Base-by-base conservation (phyloP, 371 early-diverging fungal species). In the Mucor circinelloides region DNA sequence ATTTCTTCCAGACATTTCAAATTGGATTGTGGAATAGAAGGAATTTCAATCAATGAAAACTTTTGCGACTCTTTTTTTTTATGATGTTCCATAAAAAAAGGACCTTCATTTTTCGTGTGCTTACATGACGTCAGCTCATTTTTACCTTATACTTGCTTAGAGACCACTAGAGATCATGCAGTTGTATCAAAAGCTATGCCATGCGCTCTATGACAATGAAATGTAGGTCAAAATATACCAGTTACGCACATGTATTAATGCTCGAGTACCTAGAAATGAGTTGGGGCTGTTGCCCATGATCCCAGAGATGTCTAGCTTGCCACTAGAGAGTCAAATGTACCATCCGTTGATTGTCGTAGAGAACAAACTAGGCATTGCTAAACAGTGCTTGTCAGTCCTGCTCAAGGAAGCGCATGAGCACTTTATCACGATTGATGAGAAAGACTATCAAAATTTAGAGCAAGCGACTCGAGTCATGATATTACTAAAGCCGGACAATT, bases 401-500 rank as follows among this genome's bases (percentile, higher is more conserved):
- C 31, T 83, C 44, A 68, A 65, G 21, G 69, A 80, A 60, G 65
- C 80, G 0, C 73, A 78, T 42, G 32, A 59, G 13, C 42, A 48
- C 6, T 81, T 67, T 58, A 54, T 63, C 7, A 19, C 42, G 7
- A 21, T 71, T 2, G 38, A 55, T 15, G 25, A 58, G 0, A 38
- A 55, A 13, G 46, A 38, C n/a, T 25, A 28, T 8, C n/a, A 6
- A 28, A 13, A 42, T n/a, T 15, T 75, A 13, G 70, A 78, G 32
- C 66, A 73, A 30, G 73, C 73, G 27, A 78, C 75, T 2, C 50
- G 74, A 44, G 58, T 76, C 7, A 72, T 87, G 79, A 69, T 84
- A 59, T 57, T 84, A 9, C 55, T 87, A 28, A 85, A 84, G 56
- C 88, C 88, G 32, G 88, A 87, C 21, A 79, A 85, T 15, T 85